A percentile compares a stretch with the other conserved stretches of the same genome.
Evolutionary conservation across 2,329 filamentous ascomycete genomes (phyloP).

Genomic region (Fusarium nodosum): DNA sequence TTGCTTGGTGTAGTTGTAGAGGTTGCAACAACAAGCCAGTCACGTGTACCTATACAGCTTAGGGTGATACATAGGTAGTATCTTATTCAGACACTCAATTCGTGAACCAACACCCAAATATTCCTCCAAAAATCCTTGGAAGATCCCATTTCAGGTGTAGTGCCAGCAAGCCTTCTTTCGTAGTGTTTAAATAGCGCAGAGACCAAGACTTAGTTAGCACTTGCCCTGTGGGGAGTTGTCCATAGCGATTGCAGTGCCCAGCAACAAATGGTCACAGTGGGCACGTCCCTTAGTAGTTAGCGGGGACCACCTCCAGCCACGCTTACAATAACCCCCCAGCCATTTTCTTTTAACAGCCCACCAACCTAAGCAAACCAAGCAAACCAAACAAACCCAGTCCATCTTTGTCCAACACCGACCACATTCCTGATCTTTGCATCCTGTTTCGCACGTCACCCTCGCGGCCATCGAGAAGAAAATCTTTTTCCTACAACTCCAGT

Average conservation of each 20-base stretch:
- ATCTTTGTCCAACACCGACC: conserved; percentile 43
- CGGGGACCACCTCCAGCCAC: conserved; percentile 51
- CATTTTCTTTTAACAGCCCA: conserved; percentile 42
- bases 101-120: conserved; percentile 25
- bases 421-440: conserved; percentile 50
- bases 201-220: conserved; percentile 28
- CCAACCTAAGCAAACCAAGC: conserved; percentile 23
- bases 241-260: conserved; percentile 30
- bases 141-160: conserved; percentile 32
- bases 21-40: conserved; percentile 11
- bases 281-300: conserved; percentile 47
- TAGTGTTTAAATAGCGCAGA: conserved; percentile 38
- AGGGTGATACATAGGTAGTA: not conserved
- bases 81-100: not conserved
- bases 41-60: conserved; percentile 31
- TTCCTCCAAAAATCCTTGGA: conserved; percentile 10
- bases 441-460: conserved; percentile 49
- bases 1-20: conserved; percentile 7
- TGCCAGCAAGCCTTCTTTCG: conserved; percentile 22
- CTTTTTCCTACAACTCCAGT: conserved; percentile 26
- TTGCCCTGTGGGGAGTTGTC: conserved; percentile 25
- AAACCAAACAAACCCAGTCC: conserved; percentile 39
- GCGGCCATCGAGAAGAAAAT: conserved; percentile 38
- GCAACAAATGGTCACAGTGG: conserved; percentile 36
- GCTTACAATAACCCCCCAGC: conserved; percentile 49